Conservation (phyloP, 2,329 filamentous ascomycete genomes). For the Alternaria dauci region DNA sequence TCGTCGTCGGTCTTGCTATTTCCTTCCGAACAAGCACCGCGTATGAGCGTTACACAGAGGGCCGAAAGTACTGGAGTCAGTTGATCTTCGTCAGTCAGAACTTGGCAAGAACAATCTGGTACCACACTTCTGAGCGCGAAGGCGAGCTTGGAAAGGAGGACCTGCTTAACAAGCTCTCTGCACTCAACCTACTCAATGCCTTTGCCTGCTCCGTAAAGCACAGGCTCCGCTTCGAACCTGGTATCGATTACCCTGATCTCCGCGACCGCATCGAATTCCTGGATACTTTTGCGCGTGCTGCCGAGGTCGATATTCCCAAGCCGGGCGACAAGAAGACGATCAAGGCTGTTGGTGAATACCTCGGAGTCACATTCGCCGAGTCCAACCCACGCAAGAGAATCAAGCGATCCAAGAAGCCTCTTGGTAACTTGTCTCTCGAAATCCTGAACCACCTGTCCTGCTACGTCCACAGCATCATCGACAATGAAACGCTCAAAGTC, state of each 20-base stretch:
- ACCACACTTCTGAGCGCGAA: slow-evolving; percentile 72
- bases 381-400: slow-evolving; percentile 81
- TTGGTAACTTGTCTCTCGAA: slow-evolving; percentile 85
- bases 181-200: slow-evolving; percentile 79
- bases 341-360: slow-evolving; percentile 74
- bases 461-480: slow-evolving; percentile 69
- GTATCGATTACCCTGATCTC: slow-evolving; percentile 78
- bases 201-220: slow-evolving; percentile 83
- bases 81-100: slow-evolving; percentile 65
- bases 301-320: slow-evolving; percentile 55
- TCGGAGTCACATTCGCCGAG: slow-evolving; percentile 78
- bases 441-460: slow-evolving; percentile 76
- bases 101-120: slow-evolving; percentile 78
- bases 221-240: slow-evolving; percentile 83
- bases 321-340: slow-evolving; percentile 48
- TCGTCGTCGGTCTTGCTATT: slow-evolving; percentile 80
- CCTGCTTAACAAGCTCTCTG: slow-evolving; percentile 73
- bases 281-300: slow-evolving; percentile 74
- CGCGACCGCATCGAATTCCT: slow-evolving; percentile 74
- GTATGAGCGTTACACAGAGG: slow-evolving; percentile 73
- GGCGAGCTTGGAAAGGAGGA: slow-evolving; percentile 69
- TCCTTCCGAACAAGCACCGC: slow-evolving; percentile 80
- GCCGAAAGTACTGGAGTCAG: slow-evolving; percentile 69
- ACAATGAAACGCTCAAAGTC: slow-evolving; percentile 63
- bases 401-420: slow-evolving; percentile 74